Evolutionary conservation across 2,329 filamentous ascomycete genomes (phyloP), one percentile per base, ranked within the genome.

Genomic region (Hypoxylon sp.): DNA sequence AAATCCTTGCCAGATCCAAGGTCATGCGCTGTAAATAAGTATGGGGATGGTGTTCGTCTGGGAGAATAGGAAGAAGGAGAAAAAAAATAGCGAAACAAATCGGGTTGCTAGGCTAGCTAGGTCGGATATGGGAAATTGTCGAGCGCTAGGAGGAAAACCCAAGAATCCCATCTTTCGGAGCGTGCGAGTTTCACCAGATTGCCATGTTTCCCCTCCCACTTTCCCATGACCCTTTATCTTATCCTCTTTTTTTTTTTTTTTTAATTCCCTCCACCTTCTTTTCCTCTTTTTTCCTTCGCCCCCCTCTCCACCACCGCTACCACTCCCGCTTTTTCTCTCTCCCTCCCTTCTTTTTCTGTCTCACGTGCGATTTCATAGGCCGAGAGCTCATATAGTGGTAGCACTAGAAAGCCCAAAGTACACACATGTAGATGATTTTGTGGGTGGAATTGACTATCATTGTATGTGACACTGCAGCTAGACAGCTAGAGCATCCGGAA

Each of bases 161-260:
- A 27, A 33, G 45, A 62, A 40, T 63, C 60, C 60, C 60, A 63
- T 63, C 8, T 27, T n/a, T 48, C 43, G 38, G 26, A 26, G 47
- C 31, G 35, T 51, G 52, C 52, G 49, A 45, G 41, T 57, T 60
- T 57, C 56, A 55, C 58, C 46, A 54, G 37, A 58, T 48, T 61
- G n/a, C 54, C 58, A 58, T 63, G 23, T 38, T 47, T 37, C 37
- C n/a, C 11, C 21, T 35, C 56, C 23, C n/a, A 15, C 27, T 40
- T 31, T 43, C 29, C 37, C 18, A 11, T 53, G 26, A 27, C 31
- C 47, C 17, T 45, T 17, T 26, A 23, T 31, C 26, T 43, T 53
- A 37, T 42, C 33, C 4, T 23, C 43, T 27, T 48, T 52, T 31
- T 24, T 40, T 23, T 45, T 31, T n/a, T 3, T n/a, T 4, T n/a